Evolutionary conservation across 768 basidiomycete genomes (phyloP).

Genomic region (Botryobasidium botryosum): DNA sequence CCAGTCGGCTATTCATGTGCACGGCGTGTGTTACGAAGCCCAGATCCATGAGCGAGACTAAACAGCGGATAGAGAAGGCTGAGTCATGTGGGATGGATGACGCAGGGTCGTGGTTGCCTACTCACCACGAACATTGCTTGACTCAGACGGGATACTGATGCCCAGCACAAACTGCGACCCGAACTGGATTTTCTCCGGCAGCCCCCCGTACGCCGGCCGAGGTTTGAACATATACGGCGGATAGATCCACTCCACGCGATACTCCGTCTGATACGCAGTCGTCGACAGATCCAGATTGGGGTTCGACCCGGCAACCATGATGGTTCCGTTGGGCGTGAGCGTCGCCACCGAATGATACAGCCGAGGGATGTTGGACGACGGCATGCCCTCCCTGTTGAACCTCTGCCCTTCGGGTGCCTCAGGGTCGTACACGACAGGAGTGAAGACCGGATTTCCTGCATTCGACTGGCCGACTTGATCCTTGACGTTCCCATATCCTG

Average conservation of each 20-base stretch:
- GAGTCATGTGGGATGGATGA: too few species aligned
- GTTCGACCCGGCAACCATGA: slow-evolving; percentile 65
- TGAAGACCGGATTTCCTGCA: slow-evolving; percentile 26
- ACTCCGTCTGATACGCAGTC: slow-evolving; percentile 18
- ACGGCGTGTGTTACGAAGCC: slow-evolving; percentile 13
- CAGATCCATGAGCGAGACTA: slow-evolving; percentile 13
- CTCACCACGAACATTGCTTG: slow-evolving; percentile 3
- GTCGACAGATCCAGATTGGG: slow-evolving; percentile 47
- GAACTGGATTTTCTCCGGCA: slow-evolving; percentile 16
- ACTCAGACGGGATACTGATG: neutral
- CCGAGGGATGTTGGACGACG: slow-evolving; percentile 30
- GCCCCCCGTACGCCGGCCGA: slow-evolving; percentile 22
- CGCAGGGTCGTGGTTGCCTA: too few species aligned
- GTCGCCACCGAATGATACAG: slow-evolving; percentile 55
- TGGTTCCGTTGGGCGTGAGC: slow-evolving; percentile 53
- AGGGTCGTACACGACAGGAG: slow-evolving; percentile 34
- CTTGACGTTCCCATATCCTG: slow-evolving; percentile 12
- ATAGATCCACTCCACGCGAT: slow-evolving; percentile 27
- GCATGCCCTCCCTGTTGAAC: slow-evolving; percentile 32
- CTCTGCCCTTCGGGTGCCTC: slow-evolving; percentile 26
- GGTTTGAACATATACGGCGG: slow-evolving; percentile 24
- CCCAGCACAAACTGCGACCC: slow-evolving; percentile 4
- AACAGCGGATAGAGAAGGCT: too few species aligned
- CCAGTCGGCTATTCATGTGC: slow-evolving; percentile 13
- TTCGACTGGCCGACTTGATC: slow-evolving; percentile 22